Evolutionary conservation across 2,329 filamentous ascomycete species (phyloP).

Genomic region (Epichloe bromicola): DNA sequence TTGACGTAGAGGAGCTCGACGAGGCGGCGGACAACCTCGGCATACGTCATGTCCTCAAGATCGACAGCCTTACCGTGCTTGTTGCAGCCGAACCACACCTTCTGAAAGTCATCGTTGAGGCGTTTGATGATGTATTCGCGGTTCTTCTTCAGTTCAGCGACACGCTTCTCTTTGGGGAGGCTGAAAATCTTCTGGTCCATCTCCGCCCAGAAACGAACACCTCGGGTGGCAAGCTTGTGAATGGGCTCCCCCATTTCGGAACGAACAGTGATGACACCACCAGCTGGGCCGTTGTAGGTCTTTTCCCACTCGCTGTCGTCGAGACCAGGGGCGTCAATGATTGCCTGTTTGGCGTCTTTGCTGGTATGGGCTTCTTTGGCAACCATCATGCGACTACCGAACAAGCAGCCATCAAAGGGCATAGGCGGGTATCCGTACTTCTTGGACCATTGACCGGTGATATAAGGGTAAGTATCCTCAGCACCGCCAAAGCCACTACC

Average conservation of each 20-base stretch:
- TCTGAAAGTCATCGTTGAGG: constrained; percentile 91
- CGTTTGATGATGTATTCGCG: constrained; percentile 89
- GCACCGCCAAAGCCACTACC: constrained; percentile 86
- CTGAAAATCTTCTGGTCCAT: constrained; percentile 99
- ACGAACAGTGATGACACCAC: constrained; percentile 88
- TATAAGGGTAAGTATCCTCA: constrained; percentile 83
- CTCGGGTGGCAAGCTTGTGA: constrained; percentile 93
- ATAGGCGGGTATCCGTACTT: constrained; percentile 80
- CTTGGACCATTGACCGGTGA: constrained; percentile 80
- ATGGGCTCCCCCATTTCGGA: constrained; percentile 99
- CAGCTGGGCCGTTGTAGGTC: constrained; percentile 81
- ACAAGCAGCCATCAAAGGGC: constrained; percentile 86
- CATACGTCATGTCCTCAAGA: constrained; percentile 91
- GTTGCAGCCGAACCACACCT: constrained; percentile 91
- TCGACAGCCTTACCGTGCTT: constrained; percentile 69
- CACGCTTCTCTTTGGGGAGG: constrained; percentile 85
- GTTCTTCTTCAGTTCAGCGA: constrained; percentile 77
- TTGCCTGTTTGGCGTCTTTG: constrained; percentile 76
- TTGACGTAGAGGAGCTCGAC: constrained; percentile 85
- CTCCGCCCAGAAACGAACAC: constrained; percentile 94
- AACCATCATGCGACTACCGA: constrained; percentile 90
- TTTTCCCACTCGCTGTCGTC: constrained; percentile 80
- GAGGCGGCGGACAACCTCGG: constrained; percentile 74
- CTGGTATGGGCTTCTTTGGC: constrained; percentile 87
- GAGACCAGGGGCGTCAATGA: constrained; percentile 72